Conservation (phyloP, 495 filamentous ascomycete genomes). For the Aspergillus asperescens region DNA sequence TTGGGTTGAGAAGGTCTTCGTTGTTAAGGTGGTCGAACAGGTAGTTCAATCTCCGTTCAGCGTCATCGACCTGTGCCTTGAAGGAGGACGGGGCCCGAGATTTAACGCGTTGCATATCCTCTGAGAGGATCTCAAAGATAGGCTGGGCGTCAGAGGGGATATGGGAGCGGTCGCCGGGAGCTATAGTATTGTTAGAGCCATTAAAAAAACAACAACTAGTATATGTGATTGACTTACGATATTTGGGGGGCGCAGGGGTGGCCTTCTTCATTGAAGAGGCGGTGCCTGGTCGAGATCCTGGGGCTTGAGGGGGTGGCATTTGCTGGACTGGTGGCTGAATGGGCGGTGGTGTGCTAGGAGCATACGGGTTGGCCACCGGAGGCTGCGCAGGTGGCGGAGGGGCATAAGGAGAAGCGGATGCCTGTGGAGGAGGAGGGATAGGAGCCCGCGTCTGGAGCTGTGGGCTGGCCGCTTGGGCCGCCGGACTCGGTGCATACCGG, state of each 20-base stretch:
- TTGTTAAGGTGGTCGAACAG: slow-evolving; percentile 97
- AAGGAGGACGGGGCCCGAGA: slow-evolving; percentile 73
- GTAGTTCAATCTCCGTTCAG: slow-evolving; percentile 82
- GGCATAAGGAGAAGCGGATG: slow-evolving; percentile 56
- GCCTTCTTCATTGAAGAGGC: slow-evolving; percentile 44
- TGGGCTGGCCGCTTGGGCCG: slow-evolving; percentile 46
- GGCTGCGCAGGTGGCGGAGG: slow-evolving; percentile 39
- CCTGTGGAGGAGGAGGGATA: slow-evolving; percentile 48
- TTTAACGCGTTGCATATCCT: slow-evolving; percentile 85
- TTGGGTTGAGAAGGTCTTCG: slow-evolving; percentile 75
- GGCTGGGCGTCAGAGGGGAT: slow-evolving; percentile 71
- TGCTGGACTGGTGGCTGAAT: slow-evolving; percentile 35
- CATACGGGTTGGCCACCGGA: slow-evolving; percentile 42
- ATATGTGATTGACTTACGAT: slow-evolving; percentile 50
- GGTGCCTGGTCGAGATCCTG: slow-evolving; percentile 47
- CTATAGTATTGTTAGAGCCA: slow-evolving; percentile 33
- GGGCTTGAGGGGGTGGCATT: slow-evolving; percentile 40
- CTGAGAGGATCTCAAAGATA: slow-evolving; percentile 73
- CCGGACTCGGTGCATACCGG: slow-evolving; percentile 80
- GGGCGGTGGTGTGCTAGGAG: slow-evolving; percentile 35
- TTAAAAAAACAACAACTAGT: background rate
- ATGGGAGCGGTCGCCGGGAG: slow-evolving; percentile 81
- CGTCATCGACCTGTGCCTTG: slow-evolving; percentile 81
- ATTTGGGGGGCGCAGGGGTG: slow-evolving; percentile 52
- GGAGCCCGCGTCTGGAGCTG: slow-evolving; percentile 36